Evolutionary conservation across 2,329 filamentous ascomycete species (phyloP).

Genomic region (Thelonectria olida): DNA sequence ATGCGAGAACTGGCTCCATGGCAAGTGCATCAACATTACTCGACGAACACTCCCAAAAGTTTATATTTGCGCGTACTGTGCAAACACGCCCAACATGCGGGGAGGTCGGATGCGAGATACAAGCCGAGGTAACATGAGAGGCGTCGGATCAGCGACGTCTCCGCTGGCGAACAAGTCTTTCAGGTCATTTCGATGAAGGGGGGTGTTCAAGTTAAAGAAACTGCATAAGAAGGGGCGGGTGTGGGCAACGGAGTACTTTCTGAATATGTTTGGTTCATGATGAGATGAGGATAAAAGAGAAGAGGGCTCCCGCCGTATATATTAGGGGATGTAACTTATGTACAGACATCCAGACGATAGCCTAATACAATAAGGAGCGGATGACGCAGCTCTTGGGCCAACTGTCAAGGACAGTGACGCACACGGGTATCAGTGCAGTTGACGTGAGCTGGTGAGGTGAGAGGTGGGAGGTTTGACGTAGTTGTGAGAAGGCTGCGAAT

Average conservation of each 20-base stretch:
- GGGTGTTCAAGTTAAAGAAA: slow-evolving; percentile 17
- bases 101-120: slow-evolving; percentile 58
- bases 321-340: slow-evolving; percentile 27
- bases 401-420: slow-evolving; percentile 7
- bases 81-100: slow-evolving; percentile 65
- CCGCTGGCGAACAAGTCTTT: slow-evolving; percentile 55
- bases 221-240: slow-evolving; percentile 16
- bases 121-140: slow-evolving; percentile 43
- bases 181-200: slow-evolving; percentile 51
- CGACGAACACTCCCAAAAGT: slow-evolving; percentile 65
- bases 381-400: slow-evolving; percentile 18
- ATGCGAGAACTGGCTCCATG: slow-evolving; percentile 73
- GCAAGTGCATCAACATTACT: slow-evolving; percentile 69
- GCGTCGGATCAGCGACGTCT: slow-evolving; percentile 43
- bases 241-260: slow-evolving; percentile 15
- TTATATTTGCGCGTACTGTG: slow-evolving; percentile 72
- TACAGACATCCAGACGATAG: slow-evolving; percentile 26
- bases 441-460: slow-evolving; percentile 12
- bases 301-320: slow-evolving; percentile 33
- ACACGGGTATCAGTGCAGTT: slow-evolving; percentile 18
- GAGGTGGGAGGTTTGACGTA: background rate
- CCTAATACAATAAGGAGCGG: slow-evolving; percentile 17
- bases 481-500: background rate
- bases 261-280: slow-evolving; percentile 18
- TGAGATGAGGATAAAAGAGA: slow-evolving; percentile 26